Evolutionary conservation across 106 monocot species (phyloP), one percentile per base, ranked within the genome.

Genomic region (Allium sativum): DNA sequence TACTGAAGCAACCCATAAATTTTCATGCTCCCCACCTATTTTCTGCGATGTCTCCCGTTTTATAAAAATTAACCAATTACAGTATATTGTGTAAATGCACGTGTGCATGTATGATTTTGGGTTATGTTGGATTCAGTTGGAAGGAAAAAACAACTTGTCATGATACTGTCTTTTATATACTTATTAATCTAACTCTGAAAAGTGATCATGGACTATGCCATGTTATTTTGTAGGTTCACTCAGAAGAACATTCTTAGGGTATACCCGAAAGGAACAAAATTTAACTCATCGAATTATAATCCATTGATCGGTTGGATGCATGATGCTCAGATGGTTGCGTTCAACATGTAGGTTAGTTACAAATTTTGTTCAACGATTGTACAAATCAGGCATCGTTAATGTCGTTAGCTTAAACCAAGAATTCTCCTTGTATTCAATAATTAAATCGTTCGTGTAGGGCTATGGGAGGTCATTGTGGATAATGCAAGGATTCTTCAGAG

Each of bases 281-380:
- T 92, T 40, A 73, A 68, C 56, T 92, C 92, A 14, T 84, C 86
- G 4, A 92, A 92, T 55, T 92, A 79, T 65, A 92, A 92, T 59
- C 87, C 86, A 22, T 72, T 86, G 19, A 62, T 76, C 59, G 92
- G 87, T 21, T 92, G 92, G 92, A 51, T 84, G 65, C 92, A 92
- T 78, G 83, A 87, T 58, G 92, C 83, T 66, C 87, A 92, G 67
- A 81, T 92, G 92, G 83, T 92, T 70, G 92, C 92, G 64, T 92
- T 92, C 50, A 92, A 92, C 73, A 92, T 87, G 92, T 83, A 92
- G 86, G 90, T 91, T 54, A 50, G 59, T 21, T 71, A 51, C 45
- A 17, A 5, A 2, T 1, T 18, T 5, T 10, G 10, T 55, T 15
- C 48, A 48, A 10, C 6, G 6, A 2, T 12, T 5, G 4, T 48